phyloP scores from a whole-genome alignment of 2,329 filamentous ascomycete genomes.

The Pseudogymnoascus sp. region DNA sequence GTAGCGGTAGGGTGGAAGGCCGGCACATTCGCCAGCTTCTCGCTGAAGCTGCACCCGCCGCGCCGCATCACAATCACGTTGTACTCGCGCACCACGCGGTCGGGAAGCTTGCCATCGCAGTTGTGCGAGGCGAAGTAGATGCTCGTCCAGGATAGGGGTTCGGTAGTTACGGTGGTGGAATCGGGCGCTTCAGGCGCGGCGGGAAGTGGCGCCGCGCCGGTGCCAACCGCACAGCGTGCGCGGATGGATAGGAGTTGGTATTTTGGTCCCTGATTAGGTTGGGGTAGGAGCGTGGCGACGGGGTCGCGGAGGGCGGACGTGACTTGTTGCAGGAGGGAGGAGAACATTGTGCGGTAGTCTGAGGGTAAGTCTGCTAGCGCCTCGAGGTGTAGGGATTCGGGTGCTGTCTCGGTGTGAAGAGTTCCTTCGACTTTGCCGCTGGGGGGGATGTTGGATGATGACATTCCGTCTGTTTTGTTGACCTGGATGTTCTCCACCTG shows the following conservation, averaged over 20 bases:
- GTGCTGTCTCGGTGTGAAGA: slow-evolving; percentile 13
- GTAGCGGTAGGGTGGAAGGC: slow-evolving; percentile 55
- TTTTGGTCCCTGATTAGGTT: slow-evolving; percentile 25
- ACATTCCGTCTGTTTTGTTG: slow-evolving; percentile 14
- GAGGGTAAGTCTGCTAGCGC: slow-evolving; percentile 21
- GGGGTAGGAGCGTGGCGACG: slow-evolving; percentile 31
- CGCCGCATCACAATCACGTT: slow-evolving; percentile 77
- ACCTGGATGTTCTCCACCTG: slow-evolving; percentile 30
- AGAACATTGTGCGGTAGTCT: slow-evolving; percentile 32
- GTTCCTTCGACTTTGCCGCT: slow-evolving; percentile 17
- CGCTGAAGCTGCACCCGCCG: slow-evolving; percentile 75
- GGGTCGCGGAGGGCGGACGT: slow-evolving; percentile 43
- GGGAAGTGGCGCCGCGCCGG: slow-evolving; percentile 63
- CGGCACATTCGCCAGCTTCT: slow-evolving; percentile 82
- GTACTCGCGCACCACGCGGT: slow-evolving; percentile 46
- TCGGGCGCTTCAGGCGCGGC: slow-evolving; percentile 40
- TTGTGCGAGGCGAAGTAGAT: slow-evolving; percentile 66
- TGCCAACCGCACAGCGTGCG: slow-evolving; percentile 42
- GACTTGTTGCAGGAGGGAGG: slow-evolving; percentile 42
- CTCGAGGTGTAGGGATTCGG: slow-evolving; percentile 1
- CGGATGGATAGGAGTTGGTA: slow-evolving; percentile 33
- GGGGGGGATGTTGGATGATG: not conserved
- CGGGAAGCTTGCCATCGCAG: slow-evolving; percentile 49
- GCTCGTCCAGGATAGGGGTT: slow-evolving; percentile 57
- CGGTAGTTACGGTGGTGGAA: slow-evolving; percentile 22